These are phyloP conservation scores for Ramaria rubella DNA, from an alignment of 768 basidiomycete genomes.

Conservation along the genomic window DNA sequence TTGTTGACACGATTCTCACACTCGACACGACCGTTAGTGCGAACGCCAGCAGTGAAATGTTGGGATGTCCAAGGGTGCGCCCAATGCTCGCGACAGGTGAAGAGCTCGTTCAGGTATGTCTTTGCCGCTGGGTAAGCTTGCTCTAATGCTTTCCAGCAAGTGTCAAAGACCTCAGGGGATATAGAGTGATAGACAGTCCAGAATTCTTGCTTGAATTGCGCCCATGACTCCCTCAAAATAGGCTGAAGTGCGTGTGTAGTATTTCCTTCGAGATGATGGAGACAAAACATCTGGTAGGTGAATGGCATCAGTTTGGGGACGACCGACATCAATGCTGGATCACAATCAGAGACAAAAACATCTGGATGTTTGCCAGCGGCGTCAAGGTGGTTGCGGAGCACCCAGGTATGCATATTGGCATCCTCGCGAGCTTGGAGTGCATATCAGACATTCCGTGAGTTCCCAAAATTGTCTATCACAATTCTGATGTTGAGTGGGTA, in stretches of 20 bases:
- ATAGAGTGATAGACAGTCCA: slow-evolving; percentile 26
- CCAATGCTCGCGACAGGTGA: no score
- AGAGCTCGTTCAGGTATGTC: slow-evolving; percentile 24
- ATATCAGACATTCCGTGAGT: slow-evolving; percentile 17
- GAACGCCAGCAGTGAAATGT: slow-evolving; percentile 28
- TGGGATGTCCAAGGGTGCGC: slow-evolving; percentile 26
- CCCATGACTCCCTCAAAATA: slow-evolving; percentile 1
- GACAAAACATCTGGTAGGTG: slow-evolving; percentile 24
- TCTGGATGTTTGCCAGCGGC: slow-evolving; percentile 15
- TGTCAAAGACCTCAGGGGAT: slow-evolving; percentile 21
- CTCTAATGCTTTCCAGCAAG: not conserved
- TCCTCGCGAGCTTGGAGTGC: slow-evolving; percentile 22
- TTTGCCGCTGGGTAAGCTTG: slow-evolving; percentile 13
- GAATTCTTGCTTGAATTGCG: slow-evolving; percentile 20
- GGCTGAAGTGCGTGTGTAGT: slow-evolving; percentile 17
- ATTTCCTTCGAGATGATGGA: slow-evolving; percentile 28
- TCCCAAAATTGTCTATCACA: not conserved
- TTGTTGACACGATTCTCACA: no score
- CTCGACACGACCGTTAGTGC: no score
- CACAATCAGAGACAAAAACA: slow-evolving; percentile 20
- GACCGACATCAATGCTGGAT: slow-evolving; percentile 18
- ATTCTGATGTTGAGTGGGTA: no score
- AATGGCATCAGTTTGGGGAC: slow-evolving; percentile 19
- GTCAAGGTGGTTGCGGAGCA: slow-evolving; percentile 21
- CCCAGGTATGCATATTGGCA: slow-evolving; percentile 18